Evolutionary conservation across 1,284 basidiomycete species (phyloP), one percentile per base, ranked within the genome.

Genomic region (Moesziomyces parantarcticus): DNA sequence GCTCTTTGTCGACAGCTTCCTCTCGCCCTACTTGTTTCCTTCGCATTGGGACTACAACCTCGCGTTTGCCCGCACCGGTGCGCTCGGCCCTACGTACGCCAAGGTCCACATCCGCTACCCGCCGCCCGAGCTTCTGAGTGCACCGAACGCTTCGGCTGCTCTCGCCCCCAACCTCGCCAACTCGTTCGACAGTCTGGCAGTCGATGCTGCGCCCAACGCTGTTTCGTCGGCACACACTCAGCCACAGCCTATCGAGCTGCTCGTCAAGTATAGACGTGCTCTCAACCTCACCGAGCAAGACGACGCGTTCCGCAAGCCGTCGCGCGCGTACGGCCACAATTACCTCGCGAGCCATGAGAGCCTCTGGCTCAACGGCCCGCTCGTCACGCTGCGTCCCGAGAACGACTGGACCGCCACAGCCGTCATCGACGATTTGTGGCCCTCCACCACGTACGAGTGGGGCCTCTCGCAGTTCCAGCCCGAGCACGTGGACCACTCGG

Each of bases 381-480:
- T 81, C 11, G 57, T 82, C 23, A 68, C 63, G 1, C 48, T 83
- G 36, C 70, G 66, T 9, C 80, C 85, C 34, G 86, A 87, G 13
- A 81, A 84, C 21, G 91, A 93, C 79, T 93, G 90, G 90, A 88
- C 89, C 3, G 86, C 86, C 43, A 89, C 89, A 0, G 88, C 87
- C 13, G 86, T 84, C 50, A 76, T 93, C 40, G 76, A 84, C 21
- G 87, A 88, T 21, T 86, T 92, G 3, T 91, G 89, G 89, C 90
- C 91, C 0, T 87, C 86, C 50, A 91, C 90, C 3, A 82, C 85
- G 10, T 93, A 92, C 78, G 90, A 92, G 86, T 92, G 90, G 91
- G 62, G 78, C 87, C 84, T 71, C 0, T 67, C 74, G 32, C 82
- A 81, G 20, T 75, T 72, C 40, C 69, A 62, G 62, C 53, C 57